Percentiles rank a stretch among this genome's conserved stretches.
phyloP scores from a whole-genome alignment of 129 eudicot genomes.

The Dittrichia graveolens region DNA sequence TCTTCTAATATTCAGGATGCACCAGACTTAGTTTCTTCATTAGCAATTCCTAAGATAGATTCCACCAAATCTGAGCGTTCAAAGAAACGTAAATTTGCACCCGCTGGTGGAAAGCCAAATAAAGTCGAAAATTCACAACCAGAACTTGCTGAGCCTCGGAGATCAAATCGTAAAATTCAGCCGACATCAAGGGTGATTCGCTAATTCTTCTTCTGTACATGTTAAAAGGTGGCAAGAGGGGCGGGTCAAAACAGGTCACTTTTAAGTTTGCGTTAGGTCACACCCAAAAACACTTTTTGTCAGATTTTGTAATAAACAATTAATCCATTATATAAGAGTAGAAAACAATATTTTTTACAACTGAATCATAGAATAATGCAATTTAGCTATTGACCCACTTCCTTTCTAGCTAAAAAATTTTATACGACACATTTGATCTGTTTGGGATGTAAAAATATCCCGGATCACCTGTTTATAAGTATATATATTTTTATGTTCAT shows the following conservation, averaged over 20 bases:
- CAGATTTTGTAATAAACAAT: not conserved
- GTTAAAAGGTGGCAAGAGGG: not conserved
- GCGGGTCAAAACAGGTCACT: not conserved
- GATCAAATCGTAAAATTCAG: slow-evolving; percentile 91
- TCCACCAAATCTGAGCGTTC: slow-evolving; percentile 47
- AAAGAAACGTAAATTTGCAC: slow-evolving; percentile 48
- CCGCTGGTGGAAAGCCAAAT: slow-evolving; percentile 43
- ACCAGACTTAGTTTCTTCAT: slow-evolving; percentile 37
- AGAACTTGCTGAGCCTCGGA: slow-evolving; percentile 61
- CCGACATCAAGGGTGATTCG: slow-evolving; percentile 84
- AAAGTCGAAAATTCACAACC: slow-evolving; percentile 41
- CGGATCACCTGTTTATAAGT: not conserved
- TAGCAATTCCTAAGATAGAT: slow-evolving; percentile 40
- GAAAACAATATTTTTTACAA: not conserved
- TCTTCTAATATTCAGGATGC: slow-evolving; percentile 48
- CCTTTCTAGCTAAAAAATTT: not conserved
- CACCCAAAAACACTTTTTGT: not conserved
- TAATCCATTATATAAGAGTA: not conserved
- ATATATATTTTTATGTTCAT: not conserved
- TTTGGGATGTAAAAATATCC: not conserved
- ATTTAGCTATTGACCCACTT: too few relatives aligned
- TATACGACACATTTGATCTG: not conserved
- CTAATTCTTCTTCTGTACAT: not conserved
- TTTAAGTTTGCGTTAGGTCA: too few relatives aligned
- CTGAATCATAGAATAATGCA: too few relatives aligned